Evolutionary conservation across 2,329 filamentous ascomycete species (phyloP).

Genomic region (Neobulgaria alba): DNA sequence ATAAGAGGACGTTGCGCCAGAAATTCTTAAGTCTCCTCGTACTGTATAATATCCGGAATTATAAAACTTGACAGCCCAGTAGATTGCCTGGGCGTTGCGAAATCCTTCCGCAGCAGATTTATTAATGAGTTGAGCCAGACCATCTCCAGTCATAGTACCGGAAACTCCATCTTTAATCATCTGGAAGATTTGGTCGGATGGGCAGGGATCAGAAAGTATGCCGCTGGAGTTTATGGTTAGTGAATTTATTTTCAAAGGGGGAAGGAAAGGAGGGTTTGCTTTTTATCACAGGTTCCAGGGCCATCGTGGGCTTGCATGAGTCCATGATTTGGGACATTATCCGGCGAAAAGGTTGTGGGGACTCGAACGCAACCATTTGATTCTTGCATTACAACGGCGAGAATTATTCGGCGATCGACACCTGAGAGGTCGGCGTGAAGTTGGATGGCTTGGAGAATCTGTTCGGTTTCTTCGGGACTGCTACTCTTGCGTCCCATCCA

Average conservation of each 20-base stretch:
- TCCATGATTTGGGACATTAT: constrained; percentile 12
- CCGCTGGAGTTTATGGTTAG: not conserved
- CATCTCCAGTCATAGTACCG: constrained; percentile 23
- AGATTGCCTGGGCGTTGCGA: constrained; percentile 3
- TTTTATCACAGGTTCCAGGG: not conserved
- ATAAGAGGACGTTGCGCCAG: constrained; percentile 15
- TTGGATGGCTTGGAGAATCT: not conserved
- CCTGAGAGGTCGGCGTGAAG: not conserved
- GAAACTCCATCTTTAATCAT: constrained; percentile 32
- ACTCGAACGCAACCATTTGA: constrained; percentile 21
- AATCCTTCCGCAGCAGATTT: not conserved
- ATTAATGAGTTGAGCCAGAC: not conserved
- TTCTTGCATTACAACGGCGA: constrained; percentile 28
- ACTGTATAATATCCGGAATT: constrained; percentile 31
- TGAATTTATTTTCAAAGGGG: not conserved
- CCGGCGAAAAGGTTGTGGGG: constrained; percentile 6
- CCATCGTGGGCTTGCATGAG: constrained; percentile 15
- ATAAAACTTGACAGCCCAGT: constrained; percentile 32
- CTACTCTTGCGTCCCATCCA: not conserved
- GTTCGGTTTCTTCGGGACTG: not conserved
- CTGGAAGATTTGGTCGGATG: not conserved
- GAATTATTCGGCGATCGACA: constrained; percentile 27
- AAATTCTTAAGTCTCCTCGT: constrained; percentile 25
- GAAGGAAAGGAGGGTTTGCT: not conserved
- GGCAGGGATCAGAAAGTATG: not conserved